Evolutionary conservation across 441 rosid species (phyloP).

Genomic region (Populus hybrid): DNA sequence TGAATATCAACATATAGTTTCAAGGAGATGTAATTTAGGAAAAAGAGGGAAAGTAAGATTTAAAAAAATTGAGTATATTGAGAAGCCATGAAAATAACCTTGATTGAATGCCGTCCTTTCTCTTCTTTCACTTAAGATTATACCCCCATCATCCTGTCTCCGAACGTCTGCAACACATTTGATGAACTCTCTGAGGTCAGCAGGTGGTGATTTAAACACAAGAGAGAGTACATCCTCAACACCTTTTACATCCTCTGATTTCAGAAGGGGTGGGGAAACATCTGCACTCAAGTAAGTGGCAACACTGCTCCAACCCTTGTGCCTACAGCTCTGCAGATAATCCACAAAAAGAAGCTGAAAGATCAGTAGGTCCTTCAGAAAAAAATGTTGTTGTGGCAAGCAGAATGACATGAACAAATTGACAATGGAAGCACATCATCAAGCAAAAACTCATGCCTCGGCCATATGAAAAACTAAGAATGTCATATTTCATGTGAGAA

Average conservation of each 20-base stretch:
- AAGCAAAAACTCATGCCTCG: not conserved
- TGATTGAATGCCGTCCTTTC: conserved; percentile 48
- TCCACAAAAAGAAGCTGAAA: not conserved
- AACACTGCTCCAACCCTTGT: conserved; percentile 15
- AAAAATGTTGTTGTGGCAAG: too few relatives aligned
- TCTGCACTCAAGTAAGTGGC: conserved; percentile 63
- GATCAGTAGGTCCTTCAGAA: not conserved
- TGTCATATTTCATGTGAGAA: too few relatives aligned
- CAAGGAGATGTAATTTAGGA: too few relatives aligned
- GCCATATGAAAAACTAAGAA: too few relatives aligned
- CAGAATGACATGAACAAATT: not conserved
- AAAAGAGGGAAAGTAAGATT: too few relatives aligned
- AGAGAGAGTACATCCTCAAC: conserved; percentile 34
- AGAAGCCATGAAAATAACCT: conserved; percentile 32
- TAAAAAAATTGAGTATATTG: too few relatives aligned
- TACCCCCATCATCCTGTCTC: conserved; percentile 49
- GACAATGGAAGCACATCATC: not conserved
- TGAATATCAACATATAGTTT: too few relatives aligned
- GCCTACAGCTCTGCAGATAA: conserved; percentile 10
- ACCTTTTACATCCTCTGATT: conserved; percentile 47
- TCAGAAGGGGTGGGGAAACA: conserved; percentile 54
- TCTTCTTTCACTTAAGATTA: conserved; percentile 51
- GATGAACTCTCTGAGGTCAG: conserved; percentile 52
- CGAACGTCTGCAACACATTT: conserved; percentile 68
- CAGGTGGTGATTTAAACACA: conserved; percentile 51